These are phyloP conservation scores for Scheffersomyces coipomensis DNA, from an alignment of 805 yeast species.

Conservation along the genomic window DNA sequence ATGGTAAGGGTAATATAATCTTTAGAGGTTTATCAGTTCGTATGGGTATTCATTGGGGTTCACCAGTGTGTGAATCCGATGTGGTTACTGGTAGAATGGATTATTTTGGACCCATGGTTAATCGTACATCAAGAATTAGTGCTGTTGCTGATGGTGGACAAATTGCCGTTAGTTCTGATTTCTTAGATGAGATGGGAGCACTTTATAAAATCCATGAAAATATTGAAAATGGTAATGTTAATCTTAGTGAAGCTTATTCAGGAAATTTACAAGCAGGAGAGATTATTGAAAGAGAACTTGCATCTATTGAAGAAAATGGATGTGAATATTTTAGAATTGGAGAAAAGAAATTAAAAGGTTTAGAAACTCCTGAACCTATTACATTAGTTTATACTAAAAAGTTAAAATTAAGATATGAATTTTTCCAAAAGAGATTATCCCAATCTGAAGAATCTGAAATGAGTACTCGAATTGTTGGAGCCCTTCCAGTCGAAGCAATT, in stretches of 20 bases:
- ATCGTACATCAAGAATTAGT: constrained; percentile 88
- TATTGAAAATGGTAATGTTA: constrained; percentile 23
- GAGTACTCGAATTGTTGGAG: constrained; percentile 36
- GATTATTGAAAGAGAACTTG: constrained; percentile 63
- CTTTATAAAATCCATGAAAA: constrained; percentile 49
- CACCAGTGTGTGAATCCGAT: constrained; percentile 94
- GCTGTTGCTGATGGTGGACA: constrained; percentile 99
- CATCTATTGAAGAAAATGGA: constrained; percentile 65
- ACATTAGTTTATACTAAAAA: constrained; percentile 73
- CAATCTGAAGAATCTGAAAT: constrained; percentile 20
- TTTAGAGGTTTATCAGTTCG: constrained; percentile 91
- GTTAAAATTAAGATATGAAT: constrained; percentile 58
- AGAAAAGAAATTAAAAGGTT: constrained; percentile 86
- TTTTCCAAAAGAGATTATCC: constrained; percentile 26
- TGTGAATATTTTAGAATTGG: constrained; percentile 71
- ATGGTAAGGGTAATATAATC: constrained; percentile 55
- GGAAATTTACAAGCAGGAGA: constrained; percentile 48
- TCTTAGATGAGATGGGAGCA: constrained; percentile 66
- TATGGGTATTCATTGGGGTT: constrained; percentile 99
- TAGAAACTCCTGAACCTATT: constrained; percentile 88
- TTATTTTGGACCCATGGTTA: constrained; percentile 98
- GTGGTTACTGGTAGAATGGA: constrained; percentile 97
- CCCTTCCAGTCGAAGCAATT: constrained; percentile 44
- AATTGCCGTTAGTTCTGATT: constrained; percentile 81
- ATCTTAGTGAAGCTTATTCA: constrained; percentile 43